Evolutionary conservation across 208 protist species (phyloP).

Genomic region (Naegleria gruberi): DNA sequence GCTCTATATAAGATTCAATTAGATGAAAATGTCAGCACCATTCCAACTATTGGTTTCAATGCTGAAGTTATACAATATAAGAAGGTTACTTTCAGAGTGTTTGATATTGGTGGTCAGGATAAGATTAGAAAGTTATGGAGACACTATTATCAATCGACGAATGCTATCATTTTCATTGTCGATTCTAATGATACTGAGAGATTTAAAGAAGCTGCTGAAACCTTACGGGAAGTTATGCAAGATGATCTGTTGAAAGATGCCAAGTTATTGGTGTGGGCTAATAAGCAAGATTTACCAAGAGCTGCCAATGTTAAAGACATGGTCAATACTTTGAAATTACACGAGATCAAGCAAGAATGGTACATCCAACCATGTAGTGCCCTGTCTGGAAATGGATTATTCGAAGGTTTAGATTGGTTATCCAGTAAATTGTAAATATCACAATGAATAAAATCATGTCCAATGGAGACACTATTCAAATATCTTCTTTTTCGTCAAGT

Average conservation of each 20-base stretch:
- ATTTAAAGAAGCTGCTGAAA: conserved; percentile 38
- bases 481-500: too few species aligned
- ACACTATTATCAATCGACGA: conserved; percentile 66
- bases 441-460: too few species aligned
- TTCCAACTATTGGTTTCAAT: conserved; percentile 95
- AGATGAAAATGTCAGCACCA: too few species aligned
- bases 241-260: conserved; percentile 60
- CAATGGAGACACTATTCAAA: too few species aligned
- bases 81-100: conserved; percentile 82
- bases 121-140: conserved; percentile 59
- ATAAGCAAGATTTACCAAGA: too few species aligned
- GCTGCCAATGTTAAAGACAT: conserved; percentile 64
- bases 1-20: too few species aligned
- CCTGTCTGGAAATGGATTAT: conserved; percentile 70
- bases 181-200: conserved; percentile 46
- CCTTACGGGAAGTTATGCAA: conserved; percentile 43
- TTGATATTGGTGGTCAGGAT: too few species aligned
- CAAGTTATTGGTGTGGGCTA: too few species aligned
- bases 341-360: conserved; percentile 76
- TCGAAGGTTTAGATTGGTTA: conserved; percentile 81
- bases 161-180: conserved; percentile 50
- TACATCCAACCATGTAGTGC: conserved; percentile 86
- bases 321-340: conserved; percentile 66
- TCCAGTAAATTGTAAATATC: conserved; percentile 30
- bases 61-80: conserved; percentile 89